Evolutionary conservation across 768 basidiomycete genomes (phyloP).

Genomic region (Leccinum boreale): DNA sequence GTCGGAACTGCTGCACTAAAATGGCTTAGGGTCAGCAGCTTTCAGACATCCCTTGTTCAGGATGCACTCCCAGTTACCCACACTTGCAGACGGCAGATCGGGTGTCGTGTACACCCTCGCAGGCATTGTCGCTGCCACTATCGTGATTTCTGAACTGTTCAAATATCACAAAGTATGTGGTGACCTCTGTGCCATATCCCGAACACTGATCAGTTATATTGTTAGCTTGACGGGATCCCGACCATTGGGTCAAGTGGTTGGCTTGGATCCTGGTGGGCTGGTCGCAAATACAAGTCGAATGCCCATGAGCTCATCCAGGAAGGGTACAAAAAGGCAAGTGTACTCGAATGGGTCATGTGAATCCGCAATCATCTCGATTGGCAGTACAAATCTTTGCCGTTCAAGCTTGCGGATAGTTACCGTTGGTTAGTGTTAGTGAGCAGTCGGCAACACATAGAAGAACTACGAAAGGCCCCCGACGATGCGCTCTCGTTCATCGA

Average conservation of each 20-base stretch:
- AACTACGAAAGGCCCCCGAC: constrained; percentile 40
- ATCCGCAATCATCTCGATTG: neutral
- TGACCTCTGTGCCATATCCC: neutral
- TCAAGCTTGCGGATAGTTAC: constrained; percentile 28
- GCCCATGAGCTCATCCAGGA: neutral
- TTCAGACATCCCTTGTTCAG: neutral
- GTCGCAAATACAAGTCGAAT: neutral
- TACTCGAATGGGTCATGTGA: neutral
- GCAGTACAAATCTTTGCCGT: constrained; percentile 29
- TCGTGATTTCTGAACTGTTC: constrained; percentile 6
- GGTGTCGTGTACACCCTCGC: constrained; percentile 7
- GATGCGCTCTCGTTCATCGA: constrained; percentile 35
- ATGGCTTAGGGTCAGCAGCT: neutral
- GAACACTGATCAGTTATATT: neutral
- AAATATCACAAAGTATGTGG: constrained; percentile 5
- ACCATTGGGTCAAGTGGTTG: neutral
- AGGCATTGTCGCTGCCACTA: constrained; percentile 4
- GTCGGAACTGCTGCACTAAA: neutral
- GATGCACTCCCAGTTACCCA: constrained; percentile 2
- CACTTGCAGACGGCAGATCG: neutral
- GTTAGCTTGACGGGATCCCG: neutral
- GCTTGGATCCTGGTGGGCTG: neutral
- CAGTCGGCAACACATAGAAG: constrained; percentile 33
- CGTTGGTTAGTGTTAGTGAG: constrained; percentile 41
- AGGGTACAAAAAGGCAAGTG: neutral